These are phyloP conservation scores for Inga leiocalycina DNA, from an alignment of 306 rosid species.

Conservation along the genomic window DNA sequence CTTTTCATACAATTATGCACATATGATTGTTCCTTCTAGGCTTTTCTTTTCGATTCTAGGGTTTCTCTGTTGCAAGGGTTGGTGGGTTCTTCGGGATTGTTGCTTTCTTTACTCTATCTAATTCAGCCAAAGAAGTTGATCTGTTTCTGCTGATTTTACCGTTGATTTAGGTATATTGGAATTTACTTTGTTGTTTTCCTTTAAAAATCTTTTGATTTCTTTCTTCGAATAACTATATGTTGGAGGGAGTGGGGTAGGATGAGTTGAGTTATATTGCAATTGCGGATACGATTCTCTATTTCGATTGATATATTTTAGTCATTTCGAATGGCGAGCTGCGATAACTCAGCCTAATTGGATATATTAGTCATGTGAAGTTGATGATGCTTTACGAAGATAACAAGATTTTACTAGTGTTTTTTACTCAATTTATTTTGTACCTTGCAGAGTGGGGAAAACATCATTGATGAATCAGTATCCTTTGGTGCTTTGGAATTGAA, in stretches of 20 bases:
- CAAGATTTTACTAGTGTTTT: neutral
- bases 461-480: slow-evolving; percentile 99
- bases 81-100: slow-evolving; percentile 7
- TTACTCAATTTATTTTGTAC: slow-evolving; percentile 25
- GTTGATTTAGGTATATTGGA: neutral
- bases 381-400: slow-evolving; percentile 5
- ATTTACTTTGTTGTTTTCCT: neutral
- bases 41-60: slow-evolving; percentile 28
- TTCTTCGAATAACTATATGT: neutral
- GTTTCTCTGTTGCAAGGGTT: neutral
- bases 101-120: neutral
- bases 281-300: too few species aligned
- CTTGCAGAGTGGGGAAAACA: slow-evolving; percentile 97
- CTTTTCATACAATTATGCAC: neutral
- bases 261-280: neutral
- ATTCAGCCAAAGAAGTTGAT: neutral
- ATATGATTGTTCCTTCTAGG: neutral
- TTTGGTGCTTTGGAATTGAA: slow-evolving; percentile 11
- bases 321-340: neutral
- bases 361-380: slow-evolving; percentile 5
- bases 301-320: neutral
- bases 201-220: neutral
- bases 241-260: neutral
- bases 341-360: neutral
- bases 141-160: neutral